A percentile compares a stretch with the other conserved stretches of the same genome.
Evolutionary conservation across 2,329 filamentous ascomycete genomes (phyloP).

Genomic region (Claviceps maximensis): DNA sequence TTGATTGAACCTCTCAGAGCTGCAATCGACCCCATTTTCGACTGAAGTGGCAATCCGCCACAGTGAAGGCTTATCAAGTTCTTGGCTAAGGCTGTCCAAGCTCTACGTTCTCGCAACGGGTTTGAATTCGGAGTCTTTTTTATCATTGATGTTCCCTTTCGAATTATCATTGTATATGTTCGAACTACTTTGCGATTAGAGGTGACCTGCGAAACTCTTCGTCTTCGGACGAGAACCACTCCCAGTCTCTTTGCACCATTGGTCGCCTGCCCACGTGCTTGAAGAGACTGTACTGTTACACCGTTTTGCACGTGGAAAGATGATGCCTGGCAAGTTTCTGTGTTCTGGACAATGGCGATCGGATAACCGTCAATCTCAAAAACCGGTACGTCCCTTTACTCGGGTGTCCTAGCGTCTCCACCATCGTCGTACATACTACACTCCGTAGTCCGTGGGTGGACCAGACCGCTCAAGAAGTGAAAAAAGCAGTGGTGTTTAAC

Average conservation of each 20-base stretch:
- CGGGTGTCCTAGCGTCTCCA: background rate
- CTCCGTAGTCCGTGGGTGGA: background rate
- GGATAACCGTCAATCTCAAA: background rate
- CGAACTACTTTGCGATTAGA: no score
- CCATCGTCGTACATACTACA: rapidly evolving
- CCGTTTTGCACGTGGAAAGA: background rate
- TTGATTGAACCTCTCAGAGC: background rate
- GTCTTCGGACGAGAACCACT: no score
- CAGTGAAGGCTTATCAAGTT: no score
- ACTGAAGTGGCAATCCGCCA: no score
- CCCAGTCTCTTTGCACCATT: background rate
- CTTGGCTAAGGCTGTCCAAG: no score
- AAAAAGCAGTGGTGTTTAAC: slow-evolving; percentile 1
- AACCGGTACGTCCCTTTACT: background rate
- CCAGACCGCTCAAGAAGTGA: background rate
- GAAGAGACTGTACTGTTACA: background rate
- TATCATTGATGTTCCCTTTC: no score
- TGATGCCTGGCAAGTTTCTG: background rate
- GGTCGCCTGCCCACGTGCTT: background rate
- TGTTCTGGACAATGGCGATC: background rate
- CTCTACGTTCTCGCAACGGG: no score
- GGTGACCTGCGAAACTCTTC: background rate
- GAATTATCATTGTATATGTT: no score
- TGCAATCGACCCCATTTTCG: background rate
- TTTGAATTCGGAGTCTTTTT: no score